Evolutionary conservation across 2,329 filamentous ascomycete species (phyloP), one percentile per base, ranked within the genome.

Genomic region (Knoxdaviesia capensis): DNA sequence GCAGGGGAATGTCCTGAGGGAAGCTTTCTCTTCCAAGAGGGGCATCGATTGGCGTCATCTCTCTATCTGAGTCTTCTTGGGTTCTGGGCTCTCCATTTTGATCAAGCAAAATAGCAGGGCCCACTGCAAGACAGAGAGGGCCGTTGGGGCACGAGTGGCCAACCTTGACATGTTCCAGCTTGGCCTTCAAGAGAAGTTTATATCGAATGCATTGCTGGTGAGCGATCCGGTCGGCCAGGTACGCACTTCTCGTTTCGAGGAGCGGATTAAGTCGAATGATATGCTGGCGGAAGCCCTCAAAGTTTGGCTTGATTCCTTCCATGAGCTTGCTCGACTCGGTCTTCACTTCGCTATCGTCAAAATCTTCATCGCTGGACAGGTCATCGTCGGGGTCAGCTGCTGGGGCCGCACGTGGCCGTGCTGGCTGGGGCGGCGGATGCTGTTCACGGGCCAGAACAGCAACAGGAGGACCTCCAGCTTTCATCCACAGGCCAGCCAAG

Each of bases 121-220:
- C 20, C 20, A 20, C 20, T 20, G 20, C 20, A 20, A 20, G 20
- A 20, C 85, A 92, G 50, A 76, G 67, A 8, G 62, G 52, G 4
- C 68, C 70, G 34, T 74, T 76, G 7, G 66, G 51, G 53, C 85
- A 92, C 11, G 61, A 69, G 30, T 64, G 63, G 1, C 79, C 71
- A 3, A 68, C 64, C 39, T 69, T 66, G 1, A 76, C 61, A 53
- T 94, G 86, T 50, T 79, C 79, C 43, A 83, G 66, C 52, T 75
- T 80, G 47, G 68, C 63, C 34, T 74, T 77, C 31, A 88, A 64
- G 10, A 94, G 63, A 31, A 73, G 71, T 56, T 87, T 90, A 58
- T 87, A 93, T 43, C 86, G 74, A 45, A 75, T 65, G 39, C 79
- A 64, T 55, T 94, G 84, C 52, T 93, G 85, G 48, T 83, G 72